Conservation (phyloP, 2,329 filamentous ascomycete species). For the Chrysoporthe puriensis region DNA sequence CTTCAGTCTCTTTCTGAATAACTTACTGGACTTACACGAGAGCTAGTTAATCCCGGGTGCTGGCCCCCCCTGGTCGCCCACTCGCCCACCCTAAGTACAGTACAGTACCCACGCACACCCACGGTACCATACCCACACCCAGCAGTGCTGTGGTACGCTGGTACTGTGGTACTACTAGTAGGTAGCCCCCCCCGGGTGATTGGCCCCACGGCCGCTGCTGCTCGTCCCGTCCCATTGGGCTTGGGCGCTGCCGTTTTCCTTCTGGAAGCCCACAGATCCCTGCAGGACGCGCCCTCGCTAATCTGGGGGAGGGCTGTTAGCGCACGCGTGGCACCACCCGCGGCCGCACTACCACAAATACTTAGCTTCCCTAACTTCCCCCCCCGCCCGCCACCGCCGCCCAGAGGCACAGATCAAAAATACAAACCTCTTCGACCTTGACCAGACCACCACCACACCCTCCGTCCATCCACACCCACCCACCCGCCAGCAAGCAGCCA, state of each 20-base stretch:
- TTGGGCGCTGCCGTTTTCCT: conserved; percentile 17
- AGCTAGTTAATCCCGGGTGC: neutral
- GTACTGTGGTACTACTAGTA: too few species aligned
- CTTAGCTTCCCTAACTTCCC: neutral
- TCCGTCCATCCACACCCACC: neutral
- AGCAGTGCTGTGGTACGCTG: too few species aligned
- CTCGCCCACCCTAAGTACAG: too few species aligned
- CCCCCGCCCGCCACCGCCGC: neutral
- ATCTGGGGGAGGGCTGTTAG: conserved; percentile 17
- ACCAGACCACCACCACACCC: neutral
- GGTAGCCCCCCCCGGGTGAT: neutral
- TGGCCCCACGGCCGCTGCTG: conserved; percentile 7
- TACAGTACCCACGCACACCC: too few species aligned
- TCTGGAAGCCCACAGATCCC: conserved; percentile 24
- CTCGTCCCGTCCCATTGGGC: conserved; percentile 20
- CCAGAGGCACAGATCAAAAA: too few species aligned
- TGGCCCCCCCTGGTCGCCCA: too few species aligned
- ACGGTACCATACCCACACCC: too few species aligned
- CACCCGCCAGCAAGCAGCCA: neutral
- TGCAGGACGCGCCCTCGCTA: conserved; percentile 7
- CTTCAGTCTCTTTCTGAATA: neutral
- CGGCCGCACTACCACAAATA: neutral
- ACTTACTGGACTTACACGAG: too few species aligned
- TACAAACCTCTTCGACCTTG: too few species aligned
- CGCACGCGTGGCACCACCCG: neutral